A percentile compares a stretch with the other conserved stretches of the same genome.
phyloP scores from a whole-genome alignment of 441 rosid genomes.

The Jatropha multifida region DNA sequence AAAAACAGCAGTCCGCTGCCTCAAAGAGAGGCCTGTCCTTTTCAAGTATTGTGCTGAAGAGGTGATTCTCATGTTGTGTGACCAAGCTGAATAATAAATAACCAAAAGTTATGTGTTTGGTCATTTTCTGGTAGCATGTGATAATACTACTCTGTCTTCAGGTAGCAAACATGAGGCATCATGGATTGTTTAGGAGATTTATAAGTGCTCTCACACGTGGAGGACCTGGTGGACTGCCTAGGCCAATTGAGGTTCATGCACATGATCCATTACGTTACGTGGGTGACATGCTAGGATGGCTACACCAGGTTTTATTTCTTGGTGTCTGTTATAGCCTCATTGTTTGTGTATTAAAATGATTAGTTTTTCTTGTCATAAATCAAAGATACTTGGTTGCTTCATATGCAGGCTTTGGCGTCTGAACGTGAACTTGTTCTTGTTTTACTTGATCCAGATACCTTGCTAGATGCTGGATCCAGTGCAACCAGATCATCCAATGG shows the following conservation, averaged over 20 bases:
- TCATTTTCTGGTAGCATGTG: conserved; percentile 9
- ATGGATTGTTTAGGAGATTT: conserved; percentile 93
- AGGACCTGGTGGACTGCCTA: conserved; percentile 95
- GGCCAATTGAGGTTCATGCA: conserved; percentile 99
- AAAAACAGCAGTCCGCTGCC: conserved; percentile 80
- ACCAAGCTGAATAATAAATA: conserved; percentile 12
- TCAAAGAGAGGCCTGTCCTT: conserved; percentile 92
- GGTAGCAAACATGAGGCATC: conserved; percentile 97
- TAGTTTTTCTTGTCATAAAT: conserved; percentile 18
- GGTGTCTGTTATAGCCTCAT: conserved; percentile 17
- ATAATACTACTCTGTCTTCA: conserved; percentile 27
- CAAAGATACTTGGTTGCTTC: conserved; percentile 23
- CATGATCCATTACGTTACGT: conserved; percentile 97
- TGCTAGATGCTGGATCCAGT: conserved; percentile 53
- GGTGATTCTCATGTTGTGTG: conserved; percentile 45
- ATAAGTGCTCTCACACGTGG: conserved; percentile 98
- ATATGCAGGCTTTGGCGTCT: conserved; percentile 89
- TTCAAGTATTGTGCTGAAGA: conserved; percentile 99
- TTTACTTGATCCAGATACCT: conserved; percentile 77
- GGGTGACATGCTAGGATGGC: conserved; percentile 99
- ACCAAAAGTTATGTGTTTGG: not conserved
- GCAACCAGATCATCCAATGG: conserved; percentile 45
- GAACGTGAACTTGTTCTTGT: conserved; percentile 90
- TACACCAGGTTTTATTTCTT: conserved; percentile 70
- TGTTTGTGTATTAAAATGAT: not conserved